Percentiles rank a stretch among this genome's conserved stretches.
phyloP scores from a whole-genome alignment of 1,284 basidiomycete genomes.

The Earliella scabrosa region DNA sequence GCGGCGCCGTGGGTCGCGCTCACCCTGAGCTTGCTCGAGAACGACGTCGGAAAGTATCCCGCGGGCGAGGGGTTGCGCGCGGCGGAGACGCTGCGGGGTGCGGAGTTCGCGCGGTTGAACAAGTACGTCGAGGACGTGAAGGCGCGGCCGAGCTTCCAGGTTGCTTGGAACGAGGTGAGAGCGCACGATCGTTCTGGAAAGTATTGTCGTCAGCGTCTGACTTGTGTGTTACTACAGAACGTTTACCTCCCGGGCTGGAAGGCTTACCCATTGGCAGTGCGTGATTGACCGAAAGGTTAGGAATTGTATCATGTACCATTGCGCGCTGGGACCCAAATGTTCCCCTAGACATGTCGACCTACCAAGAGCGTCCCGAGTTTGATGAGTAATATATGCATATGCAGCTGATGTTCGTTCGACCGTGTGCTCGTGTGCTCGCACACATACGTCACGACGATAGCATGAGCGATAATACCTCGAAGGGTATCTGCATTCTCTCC shows the following conservation, averaged over 20 bases:
- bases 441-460: no score
- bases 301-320: no score
- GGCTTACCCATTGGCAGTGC: neutral
- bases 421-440: no score
- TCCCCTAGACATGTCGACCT: no score
- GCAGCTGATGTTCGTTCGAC: no score
- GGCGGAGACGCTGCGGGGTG: conserved; percentile 25
- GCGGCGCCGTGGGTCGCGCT: conserved; percentile 43
- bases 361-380: no score
- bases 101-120: conserved; percentile 32
- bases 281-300: no score
- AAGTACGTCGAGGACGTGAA: conserved; percentile 34
- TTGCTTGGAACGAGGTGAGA: conserved; percentile 30
- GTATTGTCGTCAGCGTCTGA: neutral
- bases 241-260: neutral
- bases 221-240: neutral
- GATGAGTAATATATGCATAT: no score
- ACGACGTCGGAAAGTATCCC: conserved; percentile 35
- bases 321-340: no score
- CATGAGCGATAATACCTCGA: no score
- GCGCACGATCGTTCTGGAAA: neutral
- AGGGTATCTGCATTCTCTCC: no score
- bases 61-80: conserved; percentile 33
- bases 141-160: conserved; percentile 32
- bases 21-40: conserved; percentile 25